Base-by-base conservation (phyloP, 2,329 filamentous ascomycete genomes). In the Curvularia sp. region DNA sequence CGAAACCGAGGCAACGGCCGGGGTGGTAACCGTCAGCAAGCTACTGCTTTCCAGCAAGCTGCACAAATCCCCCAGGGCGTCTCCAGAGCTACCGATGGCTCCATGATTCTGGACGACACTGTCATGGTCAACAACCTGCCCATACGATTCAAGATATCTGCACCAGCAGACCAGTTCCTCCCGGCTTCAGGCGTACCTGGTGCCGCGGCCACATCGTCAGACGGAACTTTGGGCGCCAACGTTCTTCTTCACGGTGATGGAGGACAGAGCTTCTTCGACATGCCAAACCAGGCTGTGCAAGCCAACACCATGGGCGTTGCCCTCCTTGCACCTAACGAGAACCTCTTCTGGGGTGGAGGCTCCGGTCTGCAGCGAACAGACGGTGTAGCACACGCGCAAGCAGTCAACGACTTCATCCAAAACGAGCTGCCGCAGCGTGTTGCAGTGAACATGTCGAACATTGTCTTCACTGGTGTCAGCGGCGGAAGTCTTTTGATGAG, bases 161-260 rank as follows among this genome's bases (percentile, higher is more conserved):
- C 79, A 1, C 85, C 85, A 1, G 83, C 83, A 35, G 75, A 81
- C 56, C 80, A 83, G 53, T 87, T 87, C 75, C 81, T 83, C 4
- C 68, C 80, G 1, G 74, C 72, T 10, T 82, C 82, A 4, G 80
- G 82, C 39, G 81, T 86, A 1, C 68, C 77, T n/a, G 84, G 83
- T 35, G 83, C 76, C 15, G 66, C 72, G 22, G 74, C 75, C 31
- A 73, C 74, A 2, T 70, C 73, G 12, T 43, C 69, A 2, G 70
- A 72, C 39, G 74, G 75, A 35, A 71, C 73, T 5, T 74, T 84
- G 30, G 74, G 73, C 49, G 77, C 85, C 6, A 87, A 87, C 64
- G 81, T 87, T 13, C 80, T 87, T 35, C 79, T 87, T 3, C 85
- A 87, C 69, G 85, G 85, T 49, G 85, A 87, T 67, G 85, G 85